phyloP scores from a whole-genome alignment of 805 yeast genomes.

The Ogataea nitratoaversa region DNA sequence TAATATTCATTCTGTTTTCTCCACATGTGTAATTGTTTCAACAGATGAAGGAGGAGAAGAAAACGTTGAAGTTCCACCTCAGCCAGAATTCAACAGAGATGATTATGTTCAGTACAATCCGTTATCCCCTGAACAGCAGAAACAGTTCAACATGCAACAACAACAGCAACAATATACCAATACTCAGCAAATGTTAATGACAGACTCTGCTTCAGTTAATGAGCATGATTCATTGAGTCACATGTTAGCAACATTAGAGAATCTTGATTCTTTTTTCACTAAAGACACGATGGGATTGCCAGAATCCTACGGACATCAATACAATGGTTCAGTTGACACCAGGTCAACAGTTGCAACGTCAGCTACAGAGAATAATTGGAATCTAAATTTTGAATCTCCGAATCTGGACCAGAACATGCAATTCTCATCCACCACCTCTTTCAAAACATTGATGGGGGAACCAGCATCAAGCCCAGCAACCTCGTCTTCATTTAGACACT shows the following conservation, averaged over 20 bases:
- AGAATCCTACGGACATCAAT: constrained; percentile 35
- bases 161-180: constrained; percentile 25
- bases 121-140: constrained; percentile 23
- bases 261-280: constrained; percentile 83
- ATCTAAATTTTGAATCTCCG: constrained; percentile 26
- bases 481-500: constrained; percentile 16
- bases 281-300: constrained; percentile 40
- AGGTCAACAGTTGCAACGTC: constrained; percentile 41
- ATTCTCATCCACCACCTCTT: constrained; percentile 60
- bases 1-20: constrained; percentile 92
- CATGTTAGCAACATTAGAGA: constrained; percentile 91
- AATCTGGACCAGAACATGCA: constrained; percentile 23
- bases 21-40: constrained; percentile 61
- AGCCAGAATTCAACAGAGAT: constrained; percentile 50
- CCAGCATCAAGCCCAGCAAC: constrained; percentile 9
- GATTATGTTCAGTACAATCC: constrained; percentile 41
- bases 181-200: constrained; percentile 19
- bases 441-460: constrained; percentile 68
- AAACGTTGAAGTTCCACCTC: constrained; percentile 24
- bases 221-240: constrained; percentile 75
- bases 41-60: constrained; percentile 37
- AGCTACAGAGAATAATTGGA: constrained; percentile 20
- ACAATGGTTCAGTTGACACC: constrained; percentile 60
- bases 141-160: constrained; percentile 24
- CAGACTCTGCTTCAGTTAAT: constrained; percentile 46